Conservation (phyloP, 768 basidiomycete genomes). For the Leccinum olivaceopallidum region DNA sequence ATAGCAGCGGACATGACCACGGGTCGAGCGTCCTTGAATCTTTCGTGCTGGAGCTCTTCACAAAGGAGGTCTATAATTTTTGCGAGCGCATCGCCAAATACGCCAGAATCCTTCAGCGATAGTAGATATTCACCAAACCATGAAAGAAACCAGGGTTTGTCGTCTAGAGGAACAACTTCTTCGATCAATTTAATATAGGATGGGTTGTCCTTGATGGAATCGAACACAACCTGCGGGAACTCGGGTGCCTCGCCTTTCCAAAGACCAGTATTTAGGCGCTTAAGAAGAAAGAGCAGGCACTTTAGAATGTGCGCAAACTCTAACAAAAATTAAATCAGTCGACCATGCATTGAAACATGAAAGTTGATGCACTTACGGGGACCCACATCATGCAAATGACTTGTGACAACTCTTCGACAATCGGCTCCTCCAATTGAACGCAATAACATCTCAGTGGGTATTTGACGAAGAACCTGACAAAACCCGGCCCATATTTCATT, state of each 20-base stretch:
- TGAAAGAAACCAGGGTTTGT: conserved; percentile 50
- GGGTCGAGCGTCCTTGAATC: conserved; percentile 61
- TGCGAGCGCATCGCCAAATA: conserved; percentile 68
- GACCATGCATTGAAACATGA: neutral
- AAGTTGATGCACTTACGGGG: conserved; percentile 49
- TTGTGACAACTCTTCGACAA: conserved; percentile 53
- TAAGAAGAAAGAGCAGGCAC: conserved; percentile 60
- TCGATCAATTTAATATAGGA: conserved; percentile 50
- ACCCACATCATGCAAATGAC: conserved; percentile 61
- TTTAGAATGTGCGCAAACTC: conserved; percentile 62
- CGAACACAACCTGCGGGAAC: conserved; percentile 78
- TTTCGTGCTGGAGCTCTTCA: conserved; percentile 79
- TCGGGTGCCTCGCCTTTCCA: conserved; percentile 75
- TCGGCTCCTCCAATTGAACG: conserved; percentile 39
- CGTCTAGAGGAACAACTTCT: conserved; percentile 31
- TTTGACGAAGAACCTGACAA: conserved; percentile 46
- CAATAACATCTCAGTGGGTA: conserved; percentile 48
- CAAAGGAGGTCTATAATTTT: conserved; percentile 73
- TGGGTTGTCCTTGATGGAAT: conserved; percentile 79
- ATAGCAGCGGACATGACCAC: conserved; percentile 59
- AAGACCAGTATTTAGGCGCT: conserved; percentile 51
- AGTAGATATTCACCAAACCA: conserved; percentile 69
- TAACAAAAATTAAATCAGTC: conserved; percentile 28
- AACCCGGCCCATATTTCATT: conserved; percentile 55
- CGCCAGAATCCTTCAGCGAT: conserved; percentile 48